Percentiles rank a stretch among this genome's conserved stretches.
Conservation (phyloP, 2,329 filamentous ascomycete genomes). For the Colletotrichum lindemuthianum region DNA sequence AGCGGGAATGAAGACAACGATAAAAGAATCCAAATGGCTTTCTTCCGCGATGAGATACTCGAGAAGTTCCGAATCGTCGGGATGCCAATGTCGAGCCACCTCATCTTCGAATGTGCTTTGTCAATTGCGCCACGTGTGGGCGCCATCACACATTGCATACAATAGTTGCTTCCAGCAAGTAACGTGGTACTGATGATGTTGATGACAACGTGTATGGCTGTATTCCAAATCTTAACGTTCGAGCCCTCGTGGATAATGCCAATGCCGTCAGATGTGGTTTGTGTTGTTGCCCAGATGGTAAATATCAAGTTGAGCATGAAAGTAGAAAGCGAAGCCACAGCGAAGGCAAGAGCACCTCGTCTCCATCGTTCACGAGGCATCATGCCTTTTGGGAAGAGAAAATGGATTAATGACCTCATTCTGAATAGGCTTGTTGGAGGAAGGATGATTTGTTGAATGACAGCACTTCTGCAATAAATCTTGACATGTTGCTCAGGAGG, state of each 20-base stretch:
- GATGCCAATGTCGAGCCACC: conserved; percentile 41
- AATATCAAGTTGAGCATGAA: conserved; percentile 4
- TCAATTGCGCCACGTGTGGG: conserved; percentile 47
- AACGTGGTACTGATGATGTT: conserved; percentile 45
- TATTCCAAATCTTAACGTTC: not conserved
- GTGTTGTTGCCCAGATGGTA: not conserved
- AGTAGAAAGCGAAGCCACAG: not conserved
- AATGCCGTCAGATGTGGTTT: not conserved
- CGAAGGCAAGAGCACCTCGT: not conserved
- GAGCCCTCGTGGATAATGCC: not conserved
- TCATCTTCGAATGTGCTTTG: conserved; percentile 27
- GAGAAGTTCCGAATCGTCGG: conserved; percentile 37
- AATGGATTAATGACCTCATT: too few relatives aligned
- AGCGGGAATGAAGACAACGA: conserved; percentile 7
- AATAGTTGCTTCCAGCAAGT: conserved; percentile 48
- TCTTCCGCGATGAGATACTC: conserved; percentile 31
- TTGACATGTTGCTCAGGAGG: too few relatives aligned
- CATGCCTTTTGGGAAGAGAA: too few relatives aligned
- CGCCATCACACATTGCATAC: conserved; percentile 48
- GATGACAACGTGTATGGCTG: conserved; percentile 42
- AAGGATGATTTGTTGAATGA: too few relatives aligned
- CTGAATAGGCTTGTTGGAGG: too few relatives aligned
- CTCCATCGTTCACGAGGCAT: conserved; percentile 1
- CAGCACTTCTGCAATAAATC: too few relatives aligned
- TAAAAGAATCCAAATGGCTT: not conserved